Base-by-base conservation (phyloP, 164 flowering plant genomes). In the Hamamelis virginiana region DNA sequence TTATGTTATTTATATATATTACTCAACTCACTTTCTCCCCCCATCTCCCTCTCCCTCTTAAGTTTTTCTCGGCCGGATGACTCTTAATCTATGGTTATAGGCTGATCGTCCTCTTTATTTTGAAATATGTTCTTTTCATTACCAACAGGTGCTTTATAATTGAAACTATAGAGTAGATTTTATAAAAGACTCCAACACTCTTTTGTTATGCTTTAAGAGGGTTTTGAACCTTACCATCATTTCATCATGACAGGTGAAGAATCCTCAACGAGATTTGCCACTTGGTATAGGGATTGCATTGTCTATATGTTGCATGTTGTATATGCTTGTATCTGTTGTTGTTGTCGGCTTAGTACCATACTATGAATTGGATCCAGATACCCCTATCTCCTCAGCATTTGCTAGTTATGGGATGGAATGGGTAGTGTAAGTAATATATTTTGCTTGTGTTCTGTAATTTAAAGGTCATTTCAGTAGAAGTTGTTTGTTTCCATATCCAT, bases 341-440 rank as follows among this genome's bases (percentile, higher is more conserved):
- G 77, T 85, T 69, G 87, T 87, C 70, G 91, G 91, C 67, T 69
- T 89, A 45, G 88, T 87, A 44, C 93, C 93, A n/a, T 89, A 80
- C 62, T 87, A 80, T 80, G 76, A 80, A 13, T 68, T 89, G 89
- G 87, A 87, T 80, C 85, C 89, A 26, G 93, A 89, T 72, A 89
- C 88, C 38, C 91, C 93, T 65, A 84, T 89, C 66, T 87, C 93
- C 1, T 84, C 88, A 68, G 91, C 91, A 22, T 87, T 89, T 80
- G 68, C 87, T 47, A 79, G 76, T 66, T 84, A 85, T 62, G 91
- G 89, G 71, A 77, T 85, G 81, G 77, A 87, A 26, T 89, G 93
- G 93, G 91, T 89, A 75, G 82, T 78, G 93, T 89, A 75, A 82
- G 93, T 58, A 75, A 51, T 33, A 61, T n/a, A 16, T 23, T 33